Evolutionary conservation across 768 basidiomycete species (phyloP), one percentile per base, ranked within the genome.

Genomic region (Tulasnella sp.): DNA sequence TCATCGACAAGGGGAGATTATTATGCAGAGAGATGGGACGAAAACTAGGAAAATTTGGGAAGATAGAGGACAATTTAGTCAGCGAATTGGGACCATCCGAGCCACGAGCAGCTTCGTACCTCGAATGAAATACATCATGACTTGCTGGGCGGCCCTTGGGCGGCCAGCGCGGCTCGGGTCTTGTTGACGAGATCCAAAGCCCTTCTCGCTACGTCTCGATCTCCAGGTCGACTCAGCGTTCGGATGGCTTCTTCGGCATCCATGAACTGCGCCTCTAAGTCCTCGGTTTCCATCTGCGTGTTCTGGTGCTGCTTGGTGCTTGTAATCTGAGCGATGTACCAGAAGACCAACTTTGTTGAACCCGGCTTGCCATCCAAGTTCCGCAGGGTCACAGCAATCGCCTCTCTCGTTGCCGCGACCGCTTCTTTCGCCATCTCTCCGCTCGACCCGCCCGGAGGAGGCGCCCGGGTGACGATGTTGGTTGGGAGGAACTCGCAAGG

Each of bases 401-500:
- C 65, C 63, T 74, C 73, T 47, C 37, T 32, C 34, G 72, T 72
- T 29, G 71, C 44, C 14, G 36, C 42, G 11, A 22, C 22, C 39
- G 68, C 63, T 26, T 39, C 74, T 44, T n/a, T 73, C 40, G 41
- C 39, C 29, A 19, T 11, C 35, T 74, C 73, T 29, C 67, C 67
- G 35, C 74, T 69, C 35, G 84, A 80, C n/a, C 77, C 67, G 62
- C 85, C 83, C 0, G 85, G 80, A 22, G 76, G 74, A 1, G 87
- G 86, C 5, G 87, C 88, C n/a, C 85, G 83, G 17, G 87, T 89
- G 63, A 79, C 77, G 81, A 89, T 83, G 62, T 79, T 80, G 63
- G 82, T 79, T 0, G 86, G 84, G 74, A 86, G 82, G 41, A 86
- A 78, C 26, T 78, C 76, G 77, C 88, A 88, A 4, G 78, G 78